Evolutionary conservation across 208 protist genomes (phyloP).

Genomic region (Novymonas esmeraldas): DNA sequence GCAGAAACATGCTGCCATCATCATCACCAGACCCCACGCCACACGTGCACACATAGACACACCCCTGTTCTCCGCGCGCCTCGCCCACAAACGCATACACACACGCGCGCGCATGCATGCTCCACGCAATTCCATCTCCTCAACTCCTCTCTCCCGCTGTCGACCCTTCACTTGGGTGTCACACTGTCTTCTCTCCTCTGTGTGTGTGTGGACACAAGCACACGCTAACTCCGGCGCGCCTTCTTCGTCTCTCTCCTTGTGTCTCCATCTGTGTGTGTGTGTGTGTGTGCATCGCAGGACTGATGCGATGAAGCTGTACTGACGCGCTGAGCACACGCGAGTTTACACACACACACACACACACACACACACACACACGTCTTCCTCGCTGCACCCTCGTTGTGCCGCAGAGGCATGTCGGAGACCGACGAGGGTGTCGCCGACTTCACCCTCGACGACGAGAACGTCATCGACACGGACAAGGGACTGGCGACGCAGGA

Average conservation of each 20-base stretch:
- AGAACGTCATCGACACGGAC: slow-evolving; percentile 50
- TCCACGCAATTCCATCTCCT: too few species aligned
- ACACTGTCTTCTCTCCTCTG: slow-evolving; percentile 4
- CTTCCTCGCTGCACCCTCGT: not conserved
- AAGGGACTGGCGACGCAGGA: slow-evolving; percentile 77
- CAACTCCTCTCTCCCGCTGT: too few species aligned
- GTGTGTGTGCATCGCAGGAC: not conserved
- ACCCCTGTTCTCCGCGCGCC: slow-evolving; percentile 7
- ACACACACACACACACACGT: not conserved
- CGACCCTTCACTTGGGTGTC: not conserved
- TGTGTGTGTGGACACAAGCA: too few species aligned
- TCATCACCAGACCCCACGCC: too few species aligned
- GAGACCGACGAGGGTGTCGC: slow-evolving; percentile 77
- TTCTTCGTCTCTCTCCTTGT: slow-evolving; percentile 1
- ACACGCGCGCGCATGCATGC: not conserved
- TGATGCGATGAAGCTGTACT: too few species aligned
- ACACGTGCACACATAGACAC: too few species aligned
- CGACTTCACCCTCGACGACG: slow-evolving; percentile 64
- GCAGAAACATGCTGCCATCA: too few species aligned
- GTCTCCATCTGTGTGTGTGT: not conserved
- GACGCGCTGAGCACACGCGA: not conserved
- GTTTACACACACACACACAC: not conserved
- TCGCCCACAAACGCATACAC: not conserved
- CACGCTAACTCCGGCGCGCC: not conserved
- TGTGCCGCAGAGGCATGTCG: slow-evolving; percentile 1